Conservation (phyloP, 768 basidiomycete genomes). For the Phallus indusiatus region DNA sequence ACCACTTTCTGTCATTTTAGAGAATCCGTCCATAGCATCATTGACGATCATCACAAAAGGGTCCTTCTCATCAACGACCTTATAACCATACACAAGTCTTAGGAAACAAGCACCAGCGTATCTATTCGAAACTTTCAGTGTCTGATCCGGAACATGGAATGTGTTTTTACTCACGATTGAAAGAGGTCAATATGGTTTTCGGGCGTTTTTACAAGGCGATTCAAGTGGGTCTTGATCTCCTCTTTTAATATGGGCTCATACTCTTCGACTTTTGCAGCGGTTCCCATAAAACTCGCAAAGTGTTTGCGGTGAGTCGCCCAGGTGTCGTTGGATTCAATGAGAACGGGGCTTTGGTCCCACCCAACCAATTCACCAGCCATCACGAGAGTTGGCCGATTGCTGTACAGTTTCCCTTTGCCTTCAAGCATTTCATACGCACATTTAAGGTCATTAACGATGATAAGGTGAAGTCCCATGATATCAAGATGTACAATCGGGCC, state of each 20-base stretch:
- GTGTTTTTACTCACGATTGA: conserved; percentile 7
- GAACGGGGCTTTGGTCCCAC: not conserved
- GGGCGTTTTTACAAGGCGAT: conserved; percentile 10
- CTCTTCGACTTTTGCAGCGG: conserved; percentile 14
- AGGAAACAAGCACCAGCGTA: conserved; percentile 20
- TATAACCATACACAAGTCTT: conserved; percentile 44
- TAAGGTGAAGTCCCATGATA: not conserved
- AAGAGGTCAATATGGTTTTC: conserved; percentile 13
- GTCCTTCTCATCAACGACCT: conserved; percentile 31
- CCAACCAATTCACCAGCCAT: not conserved
- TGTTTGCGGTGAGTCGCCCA: conserved; percentile 17
- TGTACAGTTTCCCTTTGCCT: not conserved
- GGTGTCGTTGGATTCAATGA: conserved; percentile 3
- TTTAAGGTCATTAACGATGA: not conserved
- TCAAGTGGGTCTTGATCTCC: conserved; percentile 11
- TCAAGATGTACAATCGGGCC: not conserved
- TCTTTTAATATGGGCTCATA: conserved; percentile 12
- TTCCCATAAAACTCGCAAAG: conserved; percentile 15
- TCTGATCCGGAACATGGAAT: not conserved
- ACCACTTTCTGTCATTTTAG: conserved; percentile 10
- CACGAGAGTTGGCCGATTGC: not conserved
- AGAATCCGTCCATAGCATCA: conserved; percentile 9
- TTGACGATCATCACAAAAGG: conserved; percentile 32
- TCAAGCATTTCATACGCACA: not conserved
- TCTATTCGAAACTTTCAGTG: conserved; percentile 9